A percentile compares a stretch with the other conserved stretches of the same genome.
Conservation (phyloP, 2,329 filamentous ascomycete genomes). For the Lachnellula cervina region DNA sequence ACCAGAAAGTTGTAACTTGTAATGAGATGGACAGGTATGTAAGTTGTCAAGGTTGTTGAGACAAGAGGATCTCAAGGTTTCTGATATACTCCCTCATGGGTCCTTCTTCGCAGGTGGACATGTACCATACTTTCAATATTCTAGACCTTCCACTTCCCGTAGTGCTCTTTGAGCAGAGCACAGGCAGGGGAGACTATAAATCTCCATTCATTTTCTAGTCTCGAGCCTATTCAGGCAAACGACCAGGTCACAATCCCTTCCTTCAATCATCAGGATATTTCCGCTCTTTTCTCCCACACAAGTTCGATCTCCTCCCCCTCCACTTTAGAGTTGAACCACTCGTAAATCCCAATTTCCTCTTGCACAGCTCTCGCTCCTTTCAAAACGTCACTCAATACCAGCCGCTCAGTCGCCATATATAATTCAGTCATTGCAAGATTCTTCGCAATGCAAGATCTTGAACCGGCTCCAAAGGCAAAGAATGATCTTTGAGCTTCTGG, state of each 20-base stretch:
- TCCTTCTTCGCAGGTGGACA: too few species aligned
- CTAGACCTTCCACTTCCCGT: too few species aligned
- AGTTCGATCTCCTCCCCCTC: slow-evolving; percentile 44
- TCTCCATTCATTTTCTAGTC: too few species aligned
- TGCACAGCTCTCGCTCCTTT: slow-evolving; percentile 38
- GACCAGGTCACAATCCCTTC: not conserved
- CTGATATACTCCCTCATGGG: too few species aligned
- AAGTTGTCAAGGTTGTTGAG: too few species aligned
- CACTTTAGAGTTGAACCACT: slow-evolving; percentile 53
- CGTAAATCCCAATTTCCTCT: slow-evolving; percentile 43
- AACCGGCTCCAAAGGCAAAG: slow-evolving; percentile 46
- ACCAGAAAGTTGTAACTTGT: too few species aligned
- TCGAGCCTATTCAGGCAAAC: not conserved
- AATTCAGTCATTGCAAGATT: slow-evolving; percentile 44
- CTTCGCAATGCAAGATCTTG: slow-evolving; percentile 45
- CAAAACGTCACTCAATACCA: slow-evolving; percentile 41
- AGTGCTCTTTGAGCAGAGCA: too few species aligned
- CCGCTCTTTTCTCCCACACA: slow-evolving; percentile 16
- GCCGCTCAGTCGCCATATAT: slow-evolving; percentile 36
- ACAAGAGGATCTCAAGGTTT: too few species aligned
- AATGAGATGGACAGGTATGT: too few species aligned
- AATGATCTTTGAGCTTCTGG: slow-evolving; percentile 39
- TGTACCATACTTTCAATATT: too few species aligned
- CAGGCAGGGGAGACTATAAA: too few species aligned
- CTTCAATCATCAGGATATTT: not conserved